These are phyloP conservation scores for Pascua sp. DNA, from an alignment of 1,284 basidiomycete genomes.

Conservation along the genomic window DNA sequence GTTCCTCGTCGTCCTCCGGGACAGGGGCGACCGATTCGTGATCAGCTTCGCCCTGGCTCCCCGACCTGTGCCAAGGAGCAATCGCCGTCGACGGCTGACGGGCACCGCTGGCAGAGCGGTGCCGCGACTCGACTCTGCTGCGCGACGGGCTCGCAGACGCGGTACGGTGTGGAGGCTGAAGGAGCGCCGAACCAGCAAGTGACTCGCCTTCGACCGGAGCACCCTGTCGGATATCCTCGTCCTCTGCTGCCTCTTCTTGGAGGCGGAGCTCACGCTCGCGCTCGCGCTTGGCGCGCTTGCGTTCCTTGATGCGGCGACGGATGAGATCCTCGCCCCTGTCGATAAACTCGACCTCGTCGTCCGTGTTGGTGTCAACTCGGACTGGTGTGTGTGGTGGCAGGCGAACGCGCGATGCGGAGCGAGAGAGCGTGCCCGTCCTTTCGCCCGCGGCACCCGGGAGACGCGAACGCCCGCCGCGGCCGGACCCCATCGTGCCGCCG, in stretches of 20 bases:
- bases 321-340: conserved; percentile 59
- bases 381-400: neutral
- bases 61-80: neutral
- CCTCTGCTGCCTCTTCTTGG: conserved; percentile 22
- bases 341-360: conserved; percentile 52
- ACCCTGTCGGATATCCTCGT: conserved; percentile 12
- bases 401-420: conserved; percentile 15
- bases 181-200: too few species aligned
- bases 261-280: conserved; percentile 26
- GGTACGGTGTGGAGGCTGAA: neutral
- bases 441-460: neutral
- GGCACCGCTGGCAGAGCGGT: conserved; percentile 5
- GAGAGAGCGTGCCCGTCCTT: conserved; percentile 5
- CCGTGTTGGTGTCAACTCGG: conserved; percentile 27
- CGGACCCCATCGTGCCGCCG: neutral
- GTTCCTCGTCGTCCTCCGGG: conserved; percentile 3
- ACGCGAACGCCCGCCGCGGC: conserved; percentile 3
- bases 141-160: conserved; percentile 3
- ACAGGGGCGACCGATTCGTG: neutral
- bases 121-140: neutral
- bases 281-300: conserved; percentile 47
- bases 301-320: conserved; percentile 53
- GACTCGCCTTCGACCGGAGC: neutral
- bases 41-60: neutral
- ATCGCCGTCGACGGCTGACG: conserved; percentile 20